Conservation (phyloP, 1,139 yeast species). For the Pichiaceae sp. region DNA sequence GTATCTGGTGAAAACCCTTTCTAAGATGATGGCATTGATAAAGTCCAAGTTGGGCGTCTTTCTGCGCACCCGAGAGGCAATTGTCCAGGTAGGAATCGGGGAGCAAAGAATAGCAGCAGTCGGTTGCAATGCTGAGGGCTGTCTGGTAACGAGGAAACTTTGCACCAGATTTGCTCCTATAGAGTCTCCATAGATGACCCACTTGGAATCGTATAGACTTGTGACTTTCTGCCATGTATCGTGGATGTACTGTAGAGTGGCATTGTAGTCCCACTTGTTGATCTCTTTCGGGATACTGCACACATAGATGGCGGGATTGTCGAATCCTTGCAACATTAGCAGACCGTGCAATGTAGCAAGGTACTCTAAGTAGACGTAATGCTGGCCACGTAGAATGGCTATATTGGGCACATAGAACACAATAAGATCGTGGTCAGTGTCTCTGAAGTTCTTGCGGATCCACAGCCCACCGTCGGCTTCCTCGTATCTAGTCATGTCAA, state of each 20-base stretch:
- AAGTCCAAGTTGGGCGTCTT: not conserved
- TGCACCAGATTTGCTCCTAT: constrained; percentile 33
- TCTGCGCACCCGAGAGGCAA: not conserved
- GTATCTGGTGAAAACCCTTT: not conserved
- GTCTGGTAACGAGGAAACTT: constrained; percentile 23
- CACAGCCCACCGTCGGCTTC: constrained; percentile 23
- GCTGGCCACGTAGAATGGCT: constrained; percentile 21
- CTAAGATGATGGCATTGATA: not conserved
- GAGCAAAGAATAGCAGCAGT: constrained; percentile 1
- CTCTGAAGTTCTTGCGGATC: constrained; percentile 25
- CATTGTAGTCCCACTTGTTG: constrained; percentile 17
- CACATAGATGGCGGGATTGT: constrained; percentile 34
- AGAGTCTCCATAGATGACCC: constrained; percentile 32
- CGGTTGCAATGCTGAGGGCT: not conserved
- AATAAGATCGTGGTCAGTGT: constrained; percentile 25
- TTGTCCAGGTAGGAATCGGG: constrained; percentile 2
- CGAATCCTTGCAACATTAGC: constrained; percentile 34
- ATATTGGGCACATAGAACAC: constrained; percentile 28
- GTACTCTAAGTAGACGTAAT: constrained; percentile 32
- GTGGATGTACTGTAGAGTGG: constrained; percentile 21
- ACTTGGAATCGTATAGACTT: constrained; percentile 14
- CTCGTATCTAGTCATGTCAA: constrained; percentile 19
- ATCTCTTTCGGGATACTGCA: constrained; percentile 24
- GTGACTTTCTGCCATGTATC: constrained; percentile 25
- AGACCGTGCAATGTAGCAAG: constrained; percentile 27